These are phyloP conservation scores for Ramichloridium luteum DNA, from an alignment of 2,329 filamentous ascomycete genomes.

Conservation along the genomic window DNA sequence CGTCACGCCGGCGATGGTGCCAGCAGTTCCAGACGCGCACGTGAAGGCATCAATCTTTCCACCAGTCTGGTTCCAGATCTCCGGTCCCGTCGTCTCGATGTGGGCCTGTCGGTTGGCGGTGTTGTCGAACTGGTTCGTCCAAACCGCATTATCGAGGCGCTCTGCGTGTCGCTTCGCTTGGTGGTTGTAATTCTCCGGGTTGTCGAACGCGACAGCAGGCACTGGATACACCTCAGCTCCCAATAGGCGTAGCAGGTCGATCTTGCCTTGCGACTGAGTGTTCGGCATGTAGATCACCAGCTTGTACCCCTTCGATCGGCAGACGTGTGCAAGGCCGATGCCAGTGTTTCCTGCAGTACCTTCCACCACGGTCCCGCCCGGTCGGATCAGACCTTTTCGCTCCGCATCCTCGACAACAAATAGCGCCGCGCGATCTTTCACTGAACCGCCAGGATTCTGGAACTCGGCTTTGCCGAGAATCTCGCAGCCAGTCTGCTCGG, in stretches of 20 bases:
- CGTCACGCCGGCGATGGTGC: conserved; percentile 80
- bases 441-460: conserved; percentile 90
- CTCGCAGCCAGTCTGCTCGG: conserved; percentile 82
- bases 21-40: conserved; percentile 84
- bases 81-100: conserved; percentile 90
- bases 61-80: conserved; percentile 87
- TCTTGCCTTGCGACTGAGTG: conserved; percentile 95
- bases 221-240: conserved; percentile 95
- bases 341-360: conserved; percentile 96
- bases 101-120: conserved; percentile 85
- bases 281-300: conserved; percentile 99
- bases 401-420: conserved; percentile 93
- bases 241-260: conserved; percentile 79
- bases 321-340: conserved; percentile 94
- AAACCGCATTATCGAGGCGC: conserved; percentile 72
- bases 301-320: conserved; percentile 79
- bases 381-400: conserved; percentile 65
- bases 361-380: conserved; percentile 90
- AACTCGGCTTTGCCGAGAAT: conserved; percentile 96
- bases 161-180: conserved; percentile 88
- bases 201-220: conserved; percentile 87
- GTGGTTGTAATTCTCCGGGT: conserved; percentile 96
- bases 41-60: conserved; percentile 89
- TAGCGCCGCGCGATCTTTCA: conserved; percentile 92
- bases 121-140: conserved; percentile 99